Conservation (phyloP, 257 asterid genomes). For the Thymus mandschuricus region DNA sequence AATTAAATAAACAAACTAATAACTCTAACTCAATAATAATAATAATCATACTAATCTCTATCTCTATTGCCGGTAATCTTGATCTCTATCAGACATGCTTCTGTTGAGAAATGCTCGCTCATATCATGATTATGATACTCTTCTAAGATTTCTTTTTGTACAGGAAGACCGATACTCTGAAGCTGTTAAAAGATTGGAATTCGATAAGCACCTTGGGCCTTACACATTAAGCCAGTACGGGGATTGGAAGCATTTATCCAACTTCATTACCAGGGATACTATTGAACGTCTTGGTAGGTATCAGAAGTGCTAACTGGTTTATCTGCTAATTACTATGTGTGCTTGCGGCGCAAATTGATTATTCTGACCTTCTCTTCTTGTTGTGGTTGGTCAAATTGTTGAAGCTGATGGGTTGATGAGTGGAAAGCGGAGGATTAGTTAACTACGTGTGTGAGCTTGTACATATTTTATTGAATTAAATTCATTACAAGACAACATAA, state of each 20-base stretch:
- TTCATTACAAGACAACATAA: conserved; percentile 8
- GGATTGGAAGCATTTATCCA: conserved; percentile 82
- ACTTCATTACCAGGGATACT: conserved; percentile 67
- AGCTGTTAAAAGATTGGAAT: conserved; percentile 84
- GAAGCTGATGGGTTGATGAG: conserved; percentile 20
- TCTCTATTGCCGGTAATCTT: too few relatives aligned
- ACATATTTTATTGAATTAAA: conserved; percentile 11
- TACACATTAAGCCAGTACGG: conserved; percentile 66
- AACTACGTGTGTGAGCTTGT: conserved; percentile 12
- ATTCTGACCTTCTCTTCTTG: conserved; percentile 4
- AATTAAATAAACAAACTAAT: too few relatives aligned
- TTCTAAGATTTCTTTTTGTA: conserved; percentile 15
- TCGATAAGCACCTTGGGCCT: conserved; percentile 88
- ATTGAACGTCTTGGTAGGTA: conserved; percentile 70
- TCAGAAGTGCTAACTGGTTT: conserved; percentile 2
- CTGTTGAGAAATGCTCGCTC: background rate
- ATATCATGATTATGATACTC: conserved; percentile 16
- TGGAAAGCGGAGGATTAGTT: conserved; percentile 8
- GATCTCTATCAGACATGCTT: background rate
- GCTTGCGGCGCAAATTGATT: conserved; percentile 16
- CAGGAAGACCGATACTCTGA: conserved; percentile 77
- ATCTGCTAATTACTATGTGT: background rate
- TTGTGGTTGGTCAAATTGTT: conserved; percentile 1
- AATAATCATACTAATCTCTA: too few relatives aligned
- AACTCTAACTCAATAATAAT: too few relatives aligned